Evolutionary conservation across 1,139 yeast genomes (phyloP), one percentile per base, ranked within the genome.

Genomic region (Trichomonascaceae sp.): DNA sequence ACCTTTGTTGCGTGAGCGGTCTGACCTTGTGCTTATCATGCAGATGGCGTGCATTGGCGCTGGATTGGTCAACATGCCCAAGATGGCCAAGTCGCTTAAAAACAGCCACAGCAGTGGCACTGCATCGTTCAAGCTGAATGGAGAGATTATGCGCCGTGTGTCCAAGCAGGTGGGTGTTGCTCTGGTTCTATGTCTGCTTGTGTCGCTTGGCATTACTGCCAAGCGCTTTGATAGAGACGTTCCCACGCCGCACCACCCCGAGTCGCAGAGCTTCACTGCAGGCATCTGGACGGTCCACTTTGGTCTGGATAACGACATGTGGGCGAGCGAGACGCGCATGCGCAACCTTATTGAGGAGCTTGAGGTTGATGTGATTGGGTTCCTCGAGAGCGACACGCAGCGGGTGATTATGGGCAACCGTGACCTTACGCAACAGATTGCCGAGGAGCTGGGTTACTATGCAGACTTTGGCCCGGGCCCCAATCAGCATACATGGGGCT

Each of bases 221-320:
- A 58, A 67, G 40, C 67, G 94, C 46, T 68, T 68, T 51, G 80
- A 79, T 41, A 59, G 65, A 8, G 57, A 56, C 8, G 67, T 67
- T 13, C 81, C 81, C 30, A 57, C 59, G 38, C 97, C 97, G 16
- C 76, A 74, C 51, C 89, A 87, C 50, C 76, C 79, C 16, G 76
- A 76, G 9, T 71, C 85, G 8, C 69, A 74, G 47, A 57, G 84
- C 3, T 72, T 89, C 50, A 85, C 94, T 2, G 87, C 96, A 1
- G 98, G 96, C 51, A 87, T 89, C 43, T 89, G 98, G 98, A 89
- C 98, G 26, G 77, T 89, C 43, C 98, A 89, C 59, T 89, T 89
- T 52, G 98, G 96, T 15, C 67, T 89, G 36, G 98, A 89, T 55
- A 89, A 89, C 54, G 95, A 87, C 54, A 80, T 89, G 93, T 89